Evolutionary conservation across 768 basidiomycete genomes (phyloP).

Genomic region (Lyophyllum semitale): DNA sequence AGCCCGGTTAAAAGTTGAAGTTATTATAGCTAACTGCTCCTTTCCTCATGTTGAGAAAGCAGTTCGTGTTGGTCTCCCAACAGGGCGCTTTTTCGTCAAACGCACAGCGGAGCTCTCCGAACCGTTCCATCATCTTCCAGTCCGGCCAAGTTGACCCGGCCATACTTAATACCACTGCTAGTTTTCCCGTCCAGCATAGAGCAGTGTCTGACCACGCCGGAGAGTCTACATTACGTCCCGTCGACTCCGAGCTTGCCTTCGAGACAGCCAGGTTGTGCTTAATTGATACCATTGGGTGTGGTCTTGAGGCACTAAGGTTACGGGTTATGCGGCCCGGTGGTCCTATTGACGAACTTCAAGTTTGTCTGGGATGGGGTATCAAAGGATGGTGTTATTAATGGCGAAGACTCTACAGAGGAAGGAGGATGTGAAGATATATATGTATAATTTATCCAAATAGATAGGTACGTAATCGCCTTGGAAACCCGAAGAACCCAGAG

Average conservation of each 20-base stretch:
- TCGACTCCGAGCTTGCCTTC: constrained; percentile 82
- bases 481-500: too few relatives aligned
- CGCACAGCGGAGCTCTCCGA: constrained; percentile 20
- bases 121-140: constrained; percentile 17
- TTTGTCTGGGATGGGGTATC: too few relatives aligned
- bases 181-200: too few relatives aligned
- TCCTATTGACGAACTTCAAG: too few relatives aligned
- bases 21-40: too few relatives aligned
- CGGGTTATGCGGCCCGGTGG: too few relatives aligned
- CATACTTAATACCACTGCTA: constrained; percentile 21
- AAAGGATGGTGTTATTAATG: too few relatives aligned
- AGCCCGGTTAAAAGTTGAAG: too few relatives aligned
- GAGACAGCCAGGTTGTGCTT: constrained; percentile 91
- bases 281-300: constrained; percentile 93
- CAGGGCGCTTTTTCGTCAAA: constrained; percentile 13
- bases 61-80: constrained; percentile 18
- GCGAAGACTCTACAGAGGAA: too few relatives aligned
- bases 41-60: constrained; percentile 21
- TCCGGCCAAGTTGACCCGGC: constrained; percentile 30
- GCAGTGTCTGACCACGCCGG: constrained; percentile 61
- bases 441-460: too few relatives aligned
- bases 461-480: too few relatives aligned
- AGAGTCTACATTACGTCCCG: constrained; percentile 80
- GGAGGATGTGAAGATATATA: too few relatives aligned
- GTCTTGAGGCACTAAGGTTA: constrained; percentile 88